These are phyloP conservation scores for Plenodomus lindquistii DNA, from an alignment of 2,329 filamentous ascomycete species.

Conservation along the genomic window DNA sequence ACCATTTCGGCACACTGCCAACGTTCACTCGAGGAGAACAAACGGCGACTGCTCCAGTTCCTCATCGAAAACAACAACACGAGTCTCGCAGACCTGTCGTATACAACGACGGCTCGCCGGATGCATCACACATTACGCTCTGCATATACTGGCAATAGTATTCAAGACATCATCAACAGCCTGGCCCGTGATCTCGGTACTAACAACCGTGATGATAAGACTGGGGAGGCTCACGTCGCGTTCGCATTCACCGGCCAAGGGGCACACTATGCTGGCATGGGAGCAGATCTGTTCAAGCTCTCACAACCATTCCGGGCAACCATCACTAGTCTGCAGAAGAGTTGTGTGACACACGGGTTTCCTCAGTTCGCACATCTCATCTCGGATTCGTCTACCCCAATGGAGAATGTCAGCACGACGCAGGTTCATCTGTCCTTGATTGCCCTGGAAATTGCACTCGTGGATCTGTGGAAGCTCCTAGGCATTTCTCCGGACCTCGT, in stretches of 20 bases:
- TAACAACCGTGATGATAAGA: too few species aligned
- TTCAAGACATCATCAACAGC: not conserved
- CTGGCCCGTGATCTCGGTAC: too few species aligned
- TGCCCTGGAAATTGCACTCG: conserved; percentile 46
- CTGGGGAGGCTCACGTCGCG: too few species aligned
- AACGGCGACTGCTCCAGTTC: not conserved
- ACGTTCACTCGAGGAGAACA: conserved; percentile 8
- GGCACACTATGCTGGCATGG: conserved; percentile 16
- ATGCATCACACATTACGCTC: conserved; percentile 19
- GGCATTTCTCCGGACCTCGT: conserved; percentile 15
- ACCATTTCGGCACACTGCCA: too few species aligned
- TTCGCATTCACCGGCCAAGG: conserved; percentile 45
- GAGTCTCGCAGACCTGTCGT: conserved; percentile 16
- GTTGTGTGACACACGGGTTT: too few species aligned
- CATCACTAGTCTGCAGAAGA: too few species aligned
- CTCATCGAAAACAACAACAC: conserved; percentile 1
- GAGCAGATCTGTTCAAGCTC: conserved; percentile 2
- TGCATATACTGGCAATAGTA: not conserved
- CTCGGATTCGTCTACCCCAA: too few species aligned
- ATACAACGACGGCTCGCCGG: conserved; percentile 28
- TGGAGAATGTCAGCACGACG: not conserved
- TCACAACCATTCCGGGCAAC: too few species aligned
- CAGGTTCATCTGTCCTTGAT: conserved; percentile 46
- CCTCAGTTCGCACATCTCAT: too few species aligned
- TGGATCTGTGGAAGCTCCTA: conserved; percentile 8